Base-by-base conservation (phyloP, 78 protist species). In the Tieghemostelium lacteum region DNA sequence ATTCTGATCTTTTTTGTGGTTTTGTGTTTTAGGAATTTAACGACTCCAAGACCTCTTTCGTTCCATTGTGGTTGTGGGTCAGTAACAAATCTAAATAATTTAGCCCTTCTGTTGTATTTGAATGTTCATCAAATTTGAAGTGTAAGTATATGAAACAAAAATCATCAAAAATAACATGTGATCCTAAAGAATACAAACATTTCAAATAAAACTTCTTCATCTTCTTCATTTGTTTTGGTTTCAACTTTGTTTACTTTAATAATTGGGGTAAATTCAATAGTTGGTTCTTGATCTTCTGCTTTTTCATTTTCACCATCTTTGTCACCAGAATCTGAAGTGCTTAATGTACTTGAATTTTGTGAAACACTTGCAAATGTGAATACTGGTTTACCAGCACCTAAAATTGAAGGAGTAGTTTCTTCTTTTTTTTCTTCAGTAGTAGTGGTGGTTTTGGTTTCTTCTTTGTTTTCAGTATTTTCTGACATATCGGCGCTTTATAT, bases 1-100 rank as follows among this genome's bases (percentile, higher is more conserved):
- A 98, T 37, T 28, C 99, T 88, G 49, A 97, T 58, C 64, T 60
- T 95, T 8, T 31, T 28, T 10, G 89, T 74, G 26, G 55, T 85
- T 75, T 89, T 86, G 86, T 97, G 86, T 75, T 97, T n/a, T 28
- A 97, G 73, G 62, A 97, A 52, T 73, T 94, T 96, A 61, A 95
- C 74, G 2, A 75, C 92, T 37, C 99, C 99, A 45, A 78, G 66
- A 50, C 99, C 99, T 24, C 99, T 62, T 73, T 97, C 98, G 69
- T 97, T 97, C 98, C 98, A 97, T 73, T 89, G 78, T 58, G 64
- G 71, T 45, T 83, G 65, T 39, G 37, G 50, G 24, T 33, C 75
- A 22, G 49, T 39, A 24, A 83, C 96, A 61, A 74, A 92, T 19
- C 98, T 93, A 92, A 37, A 96, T 36, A 96, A 85, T 67, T 88